Evolutionary conservation across 1,284 basidiomycete species (phyloP).

Genomic region (Cystobasidium pallidum): DNA sequence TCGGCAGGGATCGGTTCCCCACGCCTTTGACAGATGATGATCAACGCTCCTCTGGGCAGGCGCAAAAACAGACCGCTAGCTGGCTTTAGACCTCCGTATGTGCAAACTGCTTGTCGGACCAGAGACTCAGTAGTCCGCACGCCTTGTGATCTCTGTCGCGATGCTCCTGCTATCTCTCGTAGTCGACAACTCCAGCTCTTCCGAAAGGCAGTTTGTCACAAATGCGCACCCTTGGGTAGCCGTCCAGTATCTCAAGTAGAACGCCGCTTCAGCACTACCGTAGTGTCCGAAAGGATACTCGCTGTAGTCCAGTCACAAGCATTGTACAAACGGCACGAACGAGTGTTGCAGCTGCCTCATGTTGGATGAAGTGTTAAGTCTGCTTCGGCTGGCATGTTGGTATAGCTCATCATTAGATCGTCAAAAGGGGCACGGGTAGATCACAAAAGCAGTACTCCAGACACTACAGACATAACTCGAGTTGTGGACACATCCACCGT

Average conservation of each 20-base stretch:
- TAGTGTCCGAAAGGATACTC: slow-evolving; percentile 1
- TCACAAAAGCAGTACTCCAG: slow-evolving; percentile 5
- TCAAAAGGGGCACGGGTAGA: slow-evolving; percentile 9
- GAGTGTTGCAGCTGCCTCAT: background rate
- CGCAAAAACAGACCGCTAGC: slow-evolving; percentile 1
- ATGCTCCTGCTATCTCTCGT: background rate
- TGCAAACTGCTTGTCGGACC: background rate
- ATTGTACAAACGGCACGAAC: slow-evolving; percentile 11
- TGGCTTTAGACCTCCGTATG: background rate
- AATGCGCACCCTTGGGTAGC: slow-evolving; percentile 45
- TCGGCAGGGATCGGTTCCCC: background rate
- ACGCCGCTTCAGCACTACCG: background rate
- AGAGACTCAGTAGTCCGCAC: background rate
- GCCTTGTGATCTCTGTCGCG: background rate
- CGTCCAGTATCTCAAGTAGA: slow-evolving; percentile 3
- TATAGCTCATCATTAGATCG: background rate
- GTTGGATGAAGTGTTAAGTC: slow-evolving; percentile 10
- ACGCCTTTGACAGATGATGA: slow-evolving; percentile 12
- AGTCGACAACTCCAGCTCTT: background rate
- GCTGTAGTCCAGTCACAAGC: background rate
- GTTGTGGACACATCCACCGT: background rate
- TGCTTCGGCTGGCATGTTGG: background rate
- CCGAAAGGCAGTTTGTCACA: slow-evolving; percentile 35
- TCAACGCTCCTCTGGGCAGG: background rate
- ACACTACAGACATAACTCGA: slow-evolving; percentile 21